Conservation (phyloP, 1,284 basidiomycete species). For the Trichosporon coremiiforme region DNA sequence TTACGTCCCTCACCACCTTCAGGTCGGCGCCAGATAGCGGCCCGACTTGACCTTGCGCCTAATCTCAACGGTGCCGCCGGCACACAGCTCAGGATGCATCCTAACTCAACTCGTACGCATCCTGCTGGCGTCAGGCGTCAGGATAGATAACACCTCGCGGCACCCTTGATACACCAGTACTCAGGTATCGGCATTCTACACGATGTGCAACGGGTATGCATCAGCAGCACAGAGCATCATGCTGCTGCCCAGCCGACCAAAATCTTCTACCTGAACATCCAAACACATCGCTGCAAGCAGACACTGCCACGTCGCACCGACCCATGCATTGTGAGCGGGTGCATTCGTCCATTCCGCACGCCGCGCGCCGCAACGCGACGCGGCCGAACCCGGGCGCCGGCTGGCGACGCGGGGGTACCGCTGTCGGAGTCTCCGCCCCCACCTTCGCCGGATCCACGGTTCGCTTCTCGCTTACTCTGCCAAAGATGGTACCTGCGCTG, state of each 20-base stretch:
- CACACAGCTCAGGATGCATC: neutral
- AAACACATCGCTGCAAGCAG: neutral
- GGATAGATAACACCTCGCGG: neutral
- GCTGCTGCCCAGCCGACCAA: neutral
- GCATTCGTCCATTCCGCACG: conserved; percentile 2
- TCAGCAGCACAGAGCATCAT: too few species aligned
- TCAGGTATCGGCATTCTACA: neutral
- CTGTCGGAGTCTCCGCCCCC: neutral
- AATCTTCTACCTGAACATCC: too few species aligned
- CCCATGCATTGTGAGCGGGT: neutral
- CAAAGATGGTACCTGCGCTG: too few species aligned
- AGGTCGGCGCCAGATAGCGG: neutral
- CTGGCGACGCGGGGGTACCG: neutral
- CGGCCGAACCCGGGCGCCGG: neutral
- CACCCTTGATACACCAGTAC: neutral
- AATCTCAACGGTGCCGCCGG: neutral
- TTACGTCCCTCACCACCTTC: neutral
- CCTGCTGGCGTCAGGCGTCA: neutral
- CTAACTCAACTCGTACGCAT: neutral
- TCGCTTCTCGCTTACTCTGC: neutral
- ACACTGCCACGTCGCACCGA: neutral
- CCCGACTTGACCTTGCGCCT: neutral
- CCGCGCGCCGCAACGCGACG: neutral
- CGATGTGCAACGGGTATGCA: neutral
- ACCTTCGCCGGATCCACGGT: neutral